Evolutionary conservation across 192 early-diverging fungal species (phyloP), one percentile per base, ranked within the genome.

Genomic region (Spinellus fusiger): DNA sequence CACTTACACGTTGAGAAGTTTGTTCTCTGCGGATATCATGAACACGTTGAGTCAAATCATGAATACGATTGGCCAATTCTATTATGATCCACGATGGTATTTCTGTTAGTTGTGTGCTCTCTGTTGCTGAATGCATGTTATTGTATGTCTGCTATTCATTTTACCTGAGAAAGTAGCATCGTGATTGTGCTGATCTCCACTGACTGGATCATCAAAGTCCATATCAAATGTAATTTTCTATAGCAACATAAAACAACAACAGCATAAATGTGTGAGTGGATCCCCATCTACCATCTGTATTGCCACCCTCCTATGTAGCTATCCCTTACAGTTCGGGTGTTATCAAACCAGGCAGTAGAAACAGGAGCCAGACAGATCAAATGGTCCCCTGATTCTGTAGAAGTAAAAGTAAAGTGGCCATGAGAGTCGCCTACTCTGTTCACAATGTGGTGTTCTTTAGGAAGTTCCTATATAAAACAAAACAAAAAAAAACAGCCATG

Each of bases 351-450:
- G n/a, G 81, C 77, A 31, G 78, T 71, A 16, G 80, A 73, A 3
- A 74, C 77, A 9, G 80, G 78, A 62, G 79, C 84, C 52, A 99
- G 74, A 73, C 97, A 99, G 53, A 99, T 92, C 16, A 82, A 74
- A 73, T 99, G 94, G 66, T 94, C 86, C 47, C 95, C 94, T 33
- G 88, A 80, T 55, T 90, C 89, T 23, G 88, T 79, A 20, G 95
- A 85, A 12, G 92, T 94, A 64, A 99, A 99, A 32, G 86, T 87
- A 66, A 98, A 98, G 65, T 86, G 83, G 48, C 94, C 95, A 68
- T 76, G 69, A 49, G 81, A 59, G 4, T 64, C 62, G 54, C 88
- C 84, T 71, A 88, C 90, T 68, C 88, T 87, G 66, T 90, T 89
- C 59, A 93, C 76, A n/a, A 98, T 67, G 29, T 62, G 50, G 58